Evolutionary conservation across 2,329 filamentous ascomycete genomes (phyloP), one percentile per base, ranked within the genome.

Genomic region (Elsinoe fawcettii): DNA sequence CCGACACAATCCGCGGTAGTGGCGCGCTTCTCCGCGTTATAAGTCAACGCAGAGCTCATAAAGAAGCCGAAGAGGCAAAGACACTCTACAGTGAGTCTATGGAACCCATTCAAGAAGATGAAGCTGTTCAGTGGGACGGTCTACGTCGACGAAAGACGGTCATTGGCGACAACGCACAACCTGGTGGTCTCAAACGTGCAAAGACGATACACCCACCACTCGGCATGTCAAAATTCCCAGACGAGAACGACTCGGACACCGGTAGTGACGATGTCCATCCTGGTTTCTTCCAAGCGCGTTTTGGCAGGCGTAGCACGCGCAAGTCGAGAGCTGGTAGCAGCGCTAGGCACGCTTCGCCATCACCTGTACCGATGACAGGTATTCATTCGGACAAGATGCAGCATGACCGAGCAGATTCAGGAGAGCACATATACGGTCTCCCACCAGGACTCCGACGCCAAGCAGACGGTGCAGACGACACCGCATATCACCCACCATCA

Each of bases 1-100:
- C 93, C 12, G 93, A 99, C 70, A 90, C 93, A 8, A 95, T 99
- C 66, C 88, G 93, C 63, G 93, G 92, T 60, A 78, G 92, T 14
- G 91, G 89, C 5, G 90, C 90, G 47, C 90, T 99, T 59, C 80
- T 99, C 55, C 84, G 93, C 61, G 83, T 88, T 12, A 78, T 99
- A 51, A 96, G 90, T 0, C 78, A 78, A 9, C 80, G 85, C 0
- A 81, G 93, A 60, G 81, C 86, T 60, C 87, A 86, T 67, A 87
- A 87, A 76, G 89, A 97, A 69, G 77, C 84, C 6, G 83, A 88
- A 44, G 93, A 97, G 70, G 81, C 86, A 18, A 86, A 82, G 64
- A 83, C 88, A 30, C 77, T 96, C 58, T 85, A 86, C 59, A 85
- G 91, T 64, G 92, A 97, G 66, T 88, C 85, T 47, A 84, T 95